Evolutionary conservation across 2,329 filamentous ascomycete species (phyloP).

Genomic region (Colletotrichum sp.): DNA sequence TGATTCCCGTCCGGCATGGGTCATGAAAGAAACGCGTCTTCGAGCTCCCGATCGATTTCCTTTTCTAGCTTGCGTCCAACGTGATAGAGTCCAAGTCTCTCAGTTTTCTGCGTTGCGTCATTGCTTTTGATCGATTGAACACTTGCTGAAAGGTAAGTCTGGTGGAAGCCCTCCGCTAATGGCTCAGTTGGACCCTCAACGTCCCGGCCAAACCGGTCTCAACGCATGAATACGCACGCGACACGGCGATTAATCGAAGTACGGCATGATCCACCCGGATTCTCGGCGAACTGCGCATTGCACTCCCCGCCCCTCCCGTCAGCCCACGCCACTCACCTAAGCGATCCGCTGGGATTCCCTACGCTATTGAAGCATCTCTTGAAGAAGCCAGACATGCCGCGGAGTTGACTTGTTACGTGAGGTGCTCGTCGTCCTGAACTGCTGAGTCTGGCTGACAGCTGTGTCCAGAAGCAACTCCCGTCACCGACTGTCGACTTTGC

Average conservation of each 20-base stretch:
- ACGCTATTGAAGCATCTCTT: not conserved
- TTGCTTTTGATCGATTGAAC: not conserved
- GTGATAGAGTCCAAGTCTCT: not conserved
- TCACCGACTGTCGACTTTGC: not conserved
- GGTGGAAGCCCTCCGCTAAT: not conserved
- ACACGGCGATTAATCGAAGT: not conserved
- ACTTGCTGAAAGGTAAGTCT: not conserved
- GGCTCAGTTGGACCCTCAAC: not conserved
- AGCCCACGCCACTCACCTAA: not conserved
- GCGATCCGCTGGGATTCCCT: not conserved
- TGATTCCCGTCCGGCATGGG: not conserved
- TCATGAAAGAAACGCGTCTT: not conserved
- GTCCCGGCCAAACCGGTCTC: not conserved
- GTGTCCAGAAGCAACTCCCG: not conserved
- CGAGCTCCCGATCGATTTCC: not conserved
- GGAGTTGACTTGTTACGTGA: not conserved
- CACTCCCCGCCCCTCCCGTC: not conserved
- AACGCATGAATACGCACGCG: not conserved
- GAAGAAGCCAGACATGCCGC: not conserved
- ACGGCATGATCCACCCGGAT: not conserved
- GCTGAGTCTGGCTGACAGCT: not conserved
- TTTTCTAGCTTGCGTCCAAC: not conserved
- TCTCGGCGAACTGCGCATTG: not conserved
- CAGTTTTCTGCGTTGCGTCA: accelerated
- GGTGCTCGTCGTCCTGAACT: not conserved